phyloP scores from a whole-genome alignment of 345 rosid genomes.

The Firmiana major region DNA sequence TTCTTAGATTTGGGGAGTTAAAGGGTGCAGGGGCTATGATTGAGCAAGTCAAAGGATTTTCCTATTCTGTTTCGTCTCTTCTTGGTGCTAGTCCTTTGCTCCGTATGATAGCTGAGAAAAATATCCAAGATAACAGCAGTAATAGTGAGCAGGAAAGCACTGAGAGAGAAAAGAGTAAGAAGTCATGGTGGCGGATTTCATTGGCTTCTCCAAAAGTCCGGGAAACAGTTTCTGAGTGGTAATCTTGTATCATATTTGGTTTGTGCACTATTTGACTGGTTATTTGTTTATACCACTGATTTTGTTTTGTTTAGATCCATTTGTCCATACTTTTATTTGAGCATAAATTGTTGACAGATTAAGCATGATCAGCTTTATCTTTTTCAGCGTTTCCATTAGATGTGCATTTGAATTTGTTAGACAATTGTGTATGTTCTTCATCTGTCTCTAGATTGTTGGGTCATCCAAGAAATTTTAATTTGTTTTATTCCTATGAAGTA shows the following conservation, averaged over 20 bases:
- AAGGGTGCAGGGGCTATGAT: constrained; percentile 78
- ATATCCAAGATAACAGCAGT: constrained; percentile 25
- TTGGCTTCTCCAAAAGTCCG: constrained; percentile 77
- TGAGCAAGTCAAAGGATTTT: constrained; percentile 94
- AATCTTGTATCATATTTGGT: constrained; percentile 12
- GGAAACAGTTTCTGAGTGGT: constrained; percentile 51
- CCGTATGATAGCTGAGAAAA: constrained; percentile 52
- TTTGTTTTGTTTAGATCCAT: background rate
- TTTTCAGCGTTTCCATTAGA: background rate
- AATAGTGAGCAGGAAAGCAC: constrained; percentile 28
- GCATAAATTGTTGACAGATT: background rate
- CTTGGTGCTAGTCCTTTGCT: constrained; percentile 74
- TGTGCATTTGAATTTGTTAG: background rate
- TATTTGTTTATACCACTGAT: background rate
- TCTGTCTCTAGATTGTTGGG: background rate
- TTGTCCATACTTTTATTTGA: background rate
- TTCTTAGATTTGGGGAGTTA: constrained; percentile 82
- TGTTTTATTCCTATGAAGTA: background rate
- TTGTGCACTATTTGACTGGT: background rate
- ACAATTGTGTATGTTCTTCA: background rate
- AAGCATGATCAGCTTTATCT: background rate
- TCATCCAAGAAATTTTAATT: constrained; percentile 4
- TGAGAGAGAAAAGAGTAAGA: constrained; percentile 41
- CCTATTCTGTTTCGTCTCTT: constrained; percentile 81
- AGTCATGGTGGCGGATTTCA: constrained; percentile 80